Evolutionary conservation across 768 basidiomycete genomes (phyloP).

Genomic region (Cantharellus cinnabarinus): DNA sequence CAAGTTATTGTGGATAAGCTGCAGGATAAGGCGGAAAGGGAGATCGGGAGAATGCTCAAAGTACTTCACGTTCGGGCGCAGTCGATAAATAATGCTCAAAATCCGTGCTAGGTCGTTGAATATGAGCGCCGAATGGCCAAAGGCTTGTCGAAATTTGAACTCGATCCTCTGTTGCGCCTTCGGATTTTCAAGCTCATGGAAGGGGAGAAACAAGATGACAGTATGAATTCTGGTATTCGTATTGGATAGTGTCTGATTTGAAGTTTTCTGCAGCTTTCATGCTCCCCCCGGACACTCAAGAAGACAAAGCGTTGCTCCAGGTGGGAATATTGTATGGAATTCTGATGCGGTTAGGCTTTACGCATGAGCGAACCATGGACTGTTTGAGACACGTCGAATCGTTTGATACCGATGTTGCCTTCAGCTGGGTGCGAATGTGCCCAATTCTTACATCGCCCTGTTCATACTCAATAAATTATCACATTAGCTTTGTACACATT

Average conservation of each 20-base stretch:
- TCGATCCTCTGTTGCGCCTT: slow-evolving; percentile 38
- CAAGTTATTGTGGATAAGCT: slow-evolving; percentile 61
- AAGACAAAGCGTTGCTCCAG: slow-evolving; percentile 50
- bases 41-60: slow-evolving; percentile 51
- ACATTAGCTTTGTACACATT: slow-evolving; percentile 42
- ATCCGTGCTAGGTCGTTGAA: slow-evolving; percentile 41
- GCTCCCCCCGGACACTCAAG: slow-evolving; percentile 26
- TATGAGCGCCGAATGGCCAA: slow-evolving; percentile 57
- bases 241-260: neutral
- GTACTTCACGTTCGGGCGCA: slow-evolving; percentile 19
- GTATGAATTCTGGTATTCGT: slow-evolving; percentile 4
- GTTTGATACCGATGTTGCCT: slow-evolving; percentile 68
- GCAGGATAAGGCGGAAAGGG: slow-evolving; percentile 78
- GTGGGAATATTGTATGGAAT: slow-evolving; percentile 69
- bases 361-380: slow-evolving; percentile 42
- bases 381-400: slow-evolving; percentile 46
- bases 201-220: slow-evolving; percentile 8
- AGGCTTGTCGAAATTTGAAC: slow-evolving; percentile 36
- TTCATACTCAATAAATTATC: neutral
- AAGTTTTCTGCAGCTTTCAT: slow-evolving; percentile 12
- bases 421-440: slow-evolving; percentile 56
- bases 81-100: neutral
- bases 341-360: slow-evolving; percentile 56
- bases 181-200: slow-evolving; percentile 34
- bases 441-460: neutral